phyloP scores from a whole-genome alignment of 2,329 filamentous ascomycete genomes.

The Mollisiaceae sp. region DNA sequence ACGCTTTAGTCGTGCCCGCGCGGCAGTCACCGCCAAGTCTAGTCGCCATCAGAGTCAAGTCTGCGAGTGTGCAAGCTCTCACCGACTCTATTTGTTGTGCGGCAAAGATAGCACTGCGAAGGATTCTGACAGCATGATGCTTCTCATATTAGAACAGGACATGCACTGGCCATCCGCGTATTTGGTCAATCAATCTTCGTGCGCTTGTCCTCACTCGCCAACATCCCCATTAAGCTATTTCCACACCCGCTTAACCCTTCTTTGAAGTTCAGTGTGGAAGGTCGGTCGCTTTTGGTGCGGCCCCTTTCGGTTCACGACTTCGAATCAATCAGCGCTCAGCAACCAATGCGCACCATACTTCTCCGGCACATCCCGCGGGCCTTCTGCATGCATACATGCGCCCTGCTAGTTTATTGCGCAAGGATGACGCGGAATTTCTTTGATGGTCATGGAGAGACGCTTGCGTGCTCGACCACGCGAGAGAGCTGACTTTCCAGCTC shows the following conservation, averaged over 20 bases:
- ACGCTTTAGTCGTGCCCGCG: neutral
- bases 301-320: neutral
- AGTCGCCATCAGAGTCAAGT: neutral
- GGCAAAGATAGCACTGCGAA: neutral
- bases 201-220: neutral
- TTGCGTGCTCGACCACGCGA: neutral
- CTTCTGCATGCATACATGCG: neutral
- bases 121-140: slow-evolving; percentile 6
- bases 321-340: slow-evolving; percentile 14
- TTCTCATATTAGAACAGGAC: neutral
- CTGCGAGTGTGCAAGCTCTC: neutral
- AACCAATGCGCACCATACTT: slow-evolving; percentile 16
- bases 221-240: slow-evolving; percentile 3
- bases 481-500: slow-evolving; percentile 15
- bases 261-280: neutral
- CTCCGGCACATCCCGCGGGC: slow-evolving; percentile 16
- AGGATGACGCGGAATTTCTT: slow-evolving; percentile 9
- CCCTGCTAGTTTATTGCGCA: slow-evolving; percentile 9
- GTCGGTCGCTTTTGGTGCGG: neutral
- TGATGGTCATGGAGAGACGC: neutral
- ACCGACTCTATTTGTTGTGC: neutral
- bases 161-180: neutral
- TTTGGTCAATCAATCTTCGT: neutral
- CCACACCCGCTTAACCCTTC: neutral
- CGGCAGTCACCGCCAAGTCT: neutral